A percentile compares a stretch with the other conserved stretches of the same genome.
These are phyloP conservation scores for Chiua virens DNA, from an alignment of 768 basidiomycete genomes.

Conservation along the genomic window DNA sequence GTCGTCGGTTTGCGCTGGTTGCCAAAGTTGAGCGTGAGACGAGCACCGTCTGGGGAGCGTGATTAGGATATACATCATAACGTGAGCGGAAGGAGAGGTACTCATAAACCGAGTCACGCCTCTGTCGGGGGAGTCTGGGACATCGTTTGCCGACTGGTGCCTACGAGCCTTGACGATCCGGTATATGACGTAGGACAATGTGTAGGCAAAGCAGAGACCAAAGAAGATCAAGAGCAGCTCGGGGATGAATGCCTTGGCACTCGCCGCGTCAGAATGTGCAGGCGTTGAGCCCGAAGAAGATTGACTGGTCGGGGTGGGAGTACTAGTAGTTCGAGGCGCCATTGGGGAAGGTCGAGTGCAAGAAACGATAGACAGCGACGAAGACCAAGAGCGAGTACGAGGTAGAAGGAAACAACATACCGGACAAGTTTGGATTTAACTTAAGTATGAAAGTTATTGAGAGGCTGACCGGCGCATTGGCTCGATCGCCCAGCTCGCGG, in stretches of 20 bases:
- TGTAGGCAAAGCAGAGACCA: slow-evolving; percentile 26
- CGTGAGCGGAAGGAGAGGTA: slow-evolving; percentile 1
- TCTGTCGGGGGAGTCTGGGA: slow-evolving; percentile 21
- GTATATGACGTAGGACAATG: slow-evolving; percentile 28
- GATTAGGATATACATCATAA: neutral
- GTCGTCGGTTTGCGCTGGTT: slow-evolving; percentile 1
- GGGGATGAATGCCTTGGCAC: slow-evolving; percentile 15
- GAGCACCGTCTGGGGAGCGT: slow-evolving; percentile 18
- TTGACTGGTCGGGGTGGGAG: slow-evolving; percentile 1
- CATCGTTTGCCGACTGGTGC: slow-evolving; percentile 8
- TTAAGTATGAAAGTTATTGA: no score
- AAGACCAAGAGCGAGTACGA: no score
- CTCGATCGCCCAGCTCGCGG: no score
- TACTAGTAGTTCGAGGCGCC: slow-evolving; percentile 27
- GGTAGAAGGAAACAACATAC: slow-evolving; percentile 10
- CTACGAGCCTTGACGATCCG: slow-evolving; percentile 21
- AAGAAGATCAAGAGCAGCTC: slow-evolving; percentile 21
- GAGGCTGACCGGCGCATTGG: no score
- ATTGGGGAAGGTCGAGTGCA: slow-evolving; percentile 10
- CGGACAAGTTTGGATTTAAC: neutral
- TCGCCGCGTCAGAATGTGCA: neutral
- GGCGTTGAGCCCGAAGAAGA: slow-evolving; percentile 2
- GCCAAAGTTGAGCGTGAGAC: slow-evolving; percentile 24
- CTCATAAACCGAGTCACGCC: slow-evolving; percentile 31
- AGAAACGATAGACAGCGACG: slow-evolving; percentile 10